Base-by-base conservation (phyloP, 2,329 filamentous ascomycete species). In the Paecilomyces dactylethromorphus region DNA sequence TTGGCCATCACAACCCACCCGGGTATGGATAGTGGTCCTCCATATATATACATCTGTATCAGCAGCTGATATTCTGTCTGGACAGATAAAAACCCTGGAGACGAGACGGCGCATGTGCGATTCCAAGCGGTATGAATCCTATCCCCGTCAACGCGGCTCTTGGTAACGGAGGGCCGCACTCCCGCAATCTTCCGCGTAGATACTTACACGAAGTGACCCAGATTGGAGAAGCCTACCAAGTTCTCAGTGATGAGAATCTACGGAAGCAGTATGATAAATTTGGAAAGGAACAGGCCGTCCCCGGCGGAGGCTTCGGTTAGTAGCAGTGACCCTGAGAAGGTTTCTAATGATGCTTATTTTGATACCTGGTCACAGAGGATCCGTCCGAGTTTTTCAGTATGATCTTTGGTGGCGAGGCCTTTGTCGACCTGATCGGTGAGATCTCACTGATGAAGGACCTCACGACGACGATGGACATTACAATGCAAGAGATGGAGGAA, bases 401-500 rank as follows among this genome's bases (percentile, higher is more conserved):
- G 81, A 99, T 99, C 67, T 99, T 99, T 71, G 94, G 94, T 66
- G 94, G 94, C 61, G 93, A 97, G 68, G 92, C 93, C 12, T 99
- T 99, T 70, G 82, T 89, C 61, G 93, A 99, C 79, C 91, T 94
- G 82, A 97, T 99, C 70, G 94, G 94, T 65, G 94, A 99, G 82
- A 96, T 99, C 67, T 94, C 91, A 55, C 85, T 99, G 59, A 97
- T 99, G 90, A 97, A 97, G 80, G 94, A 99, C 71, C 83, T 99
- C 57, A 97, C 93, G 18, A 91, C 92, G 69, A 96, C 92, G 52
- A 97, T 99, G 93, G 94, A 99, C 69, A 97, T 99, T 65, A 92
- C 91, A 21, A 93, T 92, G 87, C 82, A 90, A 58, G 87, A 87
- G 61, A 85, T 86, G 74, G 90, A 91, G 68, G 88, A 89, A 65